Conservation (phyloP, 768 basidiomycete genomes). For the button mushroom (Agaricus bisporus) region DNA sequence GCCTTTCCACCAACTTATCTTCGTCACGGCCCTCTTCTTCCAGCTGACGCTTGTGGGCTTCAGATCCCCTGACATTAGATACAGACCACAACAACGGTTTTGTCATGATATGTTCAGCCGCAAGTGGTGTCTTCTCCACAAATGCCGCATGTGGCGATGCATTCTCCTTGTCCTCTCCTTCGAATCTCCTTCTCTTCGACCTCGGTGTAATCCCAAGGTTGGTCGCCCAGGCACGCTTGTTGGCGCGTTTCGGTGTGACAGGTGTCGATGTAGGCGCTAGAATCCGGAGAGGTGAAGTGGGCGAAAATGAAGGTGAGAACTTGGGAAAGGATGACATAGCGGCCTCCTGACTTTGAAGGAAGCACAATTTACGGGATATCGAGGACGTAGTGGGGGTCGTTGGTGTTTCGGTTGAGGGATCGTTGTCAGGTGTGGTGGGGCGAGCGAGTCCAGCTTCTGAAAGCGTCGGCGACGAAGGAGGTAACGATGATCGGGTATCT, state of each 20-base stretch:
- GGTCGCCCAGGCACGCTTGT: constrained; percentile 1
- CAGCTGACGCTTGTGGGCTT: constrained; percentile 29
- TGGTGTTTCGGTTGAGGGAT: neutral
- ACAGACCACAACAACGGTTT: constrained; percentile 23
- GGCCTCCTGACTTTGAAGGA: neutral
- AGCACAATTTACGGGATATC: neutral
- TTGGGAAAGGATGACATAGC: neutral
- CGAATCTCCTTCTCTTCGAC: constrained; percentile 25
- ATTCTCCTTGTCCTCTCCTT: constrained; percentile 58
- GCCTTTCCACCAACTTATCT: constrained; percentile 15
- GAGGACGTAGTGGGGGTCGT: neutral
- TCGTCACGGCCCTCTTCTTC: constrained; percentile 29
- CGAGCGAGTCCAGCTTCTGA: neutral
- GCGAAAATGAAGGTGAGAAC: neutral
- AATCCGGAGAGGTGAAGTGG: constrained; percentile 5
- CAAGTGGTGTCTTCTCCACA: constrained; percentile 23
- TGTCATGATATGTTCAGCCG: constrained; percentile 40
- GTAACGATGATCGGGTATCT: neutral
- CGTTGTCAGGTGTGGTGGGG: neutral
- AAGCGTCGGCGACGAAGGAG: constrained; percentile 7
- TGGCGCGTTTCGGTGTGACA: constrained; percentile 11
- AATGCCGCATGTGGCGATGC: constrained; percentile 27
- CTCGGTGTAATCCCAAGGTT: constrained; percentile 18
- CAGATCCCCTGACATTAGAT: constrained; percentile 1
- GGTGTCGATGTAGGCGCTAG: neutral